Base-by-base conservation (phyloP, 192 early-diverging fungal species). In the Pilobolus umbonatus region DNA sequence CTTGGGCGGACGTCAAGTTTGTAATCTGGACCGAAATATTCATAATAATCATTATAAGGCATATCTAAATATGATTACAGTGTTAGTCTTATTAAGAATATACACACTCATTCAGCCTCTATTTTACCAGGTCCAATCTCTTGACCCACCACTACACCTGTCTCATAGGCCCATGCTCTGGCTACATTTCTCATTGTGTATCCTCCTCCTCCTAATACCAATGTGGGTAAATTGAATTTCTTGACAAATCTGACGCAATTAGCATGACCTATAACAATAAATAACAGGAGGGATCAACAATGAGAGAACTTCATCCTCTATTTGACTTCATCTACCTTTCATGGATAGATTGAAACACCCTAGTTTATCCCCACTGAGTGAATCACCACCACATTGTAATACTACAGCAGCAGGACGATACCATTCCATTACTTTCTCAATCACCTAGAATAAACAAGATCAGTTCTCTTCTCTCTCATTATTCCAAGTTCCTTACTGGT, bases 161-260 rank as follows among this genome's bases (percentile, higher is more conserved):
- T 98, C 68, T 96, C 94, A 70, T 92, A 94, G 0, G 92, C 88
- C 96, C 96, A 99, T 24, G 92, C 89, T 29, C 95, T 72, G 9
- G 92, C 86, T 2, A 99, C 96, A 62, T 99, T 99, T n/a, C 92
- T 80, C 61, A 96, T 92, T 0, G 95, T 99, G 61, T 99, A 99
- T 10, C 96, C 96, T 38, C 96, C 96, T 5, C 96, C 96, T 40
- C 96, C 96, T 22, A 99, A 77, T 21, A 98, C 82, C 58, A 99
- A 60, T 56, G 94, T 80, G 5, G 96, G 96, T 17, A 99, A 74
- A 62, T 92, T 87, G 58, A 98, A 95, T 29, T 77, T 85, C 42
- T 92, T 93, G 68, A 98, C 91, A 69, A 90, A 99, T 42, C 86
- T 78, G 9, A 96, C 88, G 31, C 94, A 92, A 26, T 89, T 84